These are phyloP conservation scores for Trichoderma endophyticum DNA, from an alignment of 2,329 filamentous ascomycete species.

Conservation along the genomic window DNA sequence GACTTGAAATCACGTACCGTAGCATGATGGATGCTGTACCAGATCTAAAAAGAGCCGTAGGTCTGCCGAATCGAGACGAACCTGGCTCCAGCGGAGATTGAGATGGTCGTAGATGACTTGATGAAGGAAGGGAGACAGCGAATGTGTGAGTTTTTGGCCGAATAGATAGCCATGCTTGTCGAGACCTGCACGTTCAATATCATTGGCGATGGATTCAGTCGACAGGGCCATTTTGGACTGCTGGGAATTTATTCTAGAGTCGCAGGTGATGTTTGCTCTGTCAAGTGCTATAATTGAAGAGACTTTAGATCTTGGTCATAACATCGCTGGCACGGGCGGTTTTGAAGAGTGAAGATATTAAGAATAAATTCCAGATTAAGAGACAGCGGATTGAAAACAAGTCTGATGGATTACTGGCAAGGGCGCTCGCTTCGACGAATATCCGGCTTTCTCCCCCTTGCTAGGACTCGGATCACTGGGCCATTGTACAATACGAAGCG, in stretches of 20 bases:
- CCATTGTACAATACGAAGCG: neutral
- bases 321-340: neutral
- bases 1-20: neutral
- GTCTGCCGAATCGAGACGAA: conserved; percentile 7
- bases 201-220: neutral
- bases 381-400: no score
- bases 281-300: neutral
- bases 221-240: neutral
- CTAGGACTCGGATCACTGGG: neutral
- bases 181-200: neutral
- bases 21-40: conserved; percentile 11
- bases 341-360: neutral
- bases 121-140: conserved; percentile 12
- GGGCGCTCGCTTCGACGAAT: neutral
- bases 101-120: conserved; percentile 15
- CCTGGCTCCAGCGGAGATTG: conserved; percentile 2
- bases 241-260: neutral
- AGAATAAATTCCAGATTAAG: neutral
- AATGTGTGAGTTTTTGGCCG: conserved; percentile 10
- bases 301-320: neutral
- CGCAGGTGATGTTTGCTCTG: neutral
- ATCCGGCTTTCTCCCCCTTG: neutral
- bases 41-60: neutral
- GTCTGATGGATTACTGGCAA: neutral
- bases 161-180: conserved; percentile 15